Evolutionary conservation across 1,284 basidiomycete genomes (phyloP).

Genomic region (Papiliotrema laurentii): DNA sequence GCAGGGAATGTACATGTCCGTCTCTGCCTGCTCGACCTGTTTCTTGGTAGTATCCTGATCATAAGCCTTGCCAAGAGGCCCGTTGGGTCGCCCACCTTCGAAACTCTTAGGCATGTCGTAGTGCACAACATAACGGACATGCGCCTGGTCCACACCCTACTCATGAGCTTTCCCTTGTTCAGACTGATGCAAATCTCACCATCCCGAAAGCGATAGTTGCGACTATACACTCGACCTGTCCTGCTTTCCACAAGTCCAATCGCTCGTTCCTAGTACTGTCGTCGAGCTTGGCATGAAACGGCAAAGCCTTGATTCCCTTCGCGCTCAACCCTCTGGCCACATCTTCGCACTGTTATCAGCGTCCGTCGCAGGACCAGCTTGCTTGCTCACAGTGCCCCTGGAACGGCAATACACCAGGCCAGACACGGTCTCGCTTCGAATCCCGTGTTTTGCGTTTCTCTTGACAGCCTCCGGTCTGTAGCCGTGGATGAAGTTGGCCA

Average conservation of each 20-base stretch:
- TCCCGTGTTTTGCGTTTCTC: constrained; percentile 18
- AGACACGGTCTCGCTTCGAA: constrained; percentile 54
- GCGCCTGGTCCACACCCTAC: constrained; percentile 75
- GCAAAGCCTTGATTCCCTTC: constrained; percentile 62
- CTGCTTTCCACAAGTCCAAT: constrained; percentile 57
- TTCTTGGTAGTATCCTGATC: constrained; percentile 77
- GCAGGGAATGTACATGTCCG: constrained; percentile 59
- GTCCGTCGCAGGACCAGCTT: not conserved
- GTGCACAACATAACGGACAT: constrained; percentile 60
- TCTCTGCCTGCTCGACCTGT: constrained; percentile 83
- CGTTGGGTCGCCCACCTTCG: constrained; percentile 56
- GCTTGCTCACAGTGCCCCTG: constrained; percentile 13
- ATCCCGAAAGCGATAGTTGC: constrained; percentile 79
- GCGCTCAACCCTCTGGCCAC: constrained; percentile 60
- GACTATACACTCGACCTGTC: constrained; percentile 50
- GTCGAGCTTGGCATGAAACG: constrained; percentile 68
- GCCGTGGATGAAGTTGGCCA: constrained; percentile 60
- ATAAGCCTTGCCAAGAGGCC: not conserved
- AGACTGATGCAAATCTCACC: constrained; percentile 25
- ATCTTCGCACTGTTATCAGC: constrained; percentile 56
- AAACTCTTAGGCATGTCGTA: constrained; percentile 75
- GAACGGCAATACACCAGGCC: constrained; percentile 75
- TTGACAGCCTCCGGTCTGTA: constrained; percentile 19
- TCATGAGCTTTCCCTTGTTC: not conserved
- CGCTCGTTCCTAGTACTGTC: constrained; percentile 51